Percentiles rank a stretch among this genome's conserved stretches.
phyloP scores from a whole-genome alignment of 495 filamentous ascomycete species.

The Penicillium crystallinum region DNA sequence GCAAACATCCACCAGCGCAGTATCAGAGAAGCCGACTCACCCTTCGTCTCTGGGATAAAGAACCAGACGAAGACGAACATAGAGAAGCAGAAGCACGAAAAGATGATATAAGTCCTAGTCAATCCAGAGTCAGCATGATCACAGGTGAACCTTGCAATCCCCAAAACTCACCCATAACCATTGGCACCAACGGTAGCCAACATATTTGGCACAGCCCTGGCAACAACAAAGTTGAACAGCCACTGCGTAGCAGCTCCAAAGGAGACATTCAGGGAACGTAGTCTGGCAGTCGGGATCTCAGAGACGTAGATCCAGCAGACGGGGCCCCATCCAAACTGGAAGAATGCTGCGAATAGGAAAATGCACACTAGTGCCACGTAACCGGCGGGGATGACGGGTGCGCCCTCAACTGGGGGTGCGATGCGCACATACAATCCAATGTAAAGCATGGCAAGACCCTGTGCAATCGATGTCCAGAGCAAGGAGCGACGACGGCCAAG shows the following conservation, averaged over 20 bases:
- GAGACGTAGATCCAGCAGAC: conserved; percentile 73
- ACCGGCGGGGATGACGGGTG: conserved; percentile 50
- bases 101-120: conserved; percentile 36
- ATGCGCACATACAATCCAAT: conserved; percentile 76
- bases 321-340: conserved; percentile 76
- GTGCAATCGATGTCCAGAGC: conserved; percentile 67
- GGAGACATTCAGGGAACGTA: conserved; percentile 63
- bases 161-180: conserved; percentile 50
- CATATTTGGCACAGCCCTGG: conserved; percentile 38
- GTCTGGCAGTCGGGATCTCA: conserved; percentile 66
- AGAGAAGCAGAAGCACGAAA: conserved; percentile 54
- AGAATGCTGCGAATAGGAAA: conserved; percentile 69
- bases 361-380: conserved; percentile 67
- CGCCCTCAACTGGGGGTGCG: conserved; percentile 51
- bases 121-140: conserved; percentile 27
- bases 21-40: conserved; percentile 21
- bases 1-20: not conserved
- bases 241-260: conserved; percentile 61
- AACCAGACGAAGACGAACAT: conserved; percentile 69
- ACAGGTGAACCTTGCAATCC: conserved; percentile 25
- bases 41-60: conserved; percentile 71
- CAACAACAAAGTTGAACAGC: conserved; percentile 41
- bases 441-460: conserved; percentile 69
- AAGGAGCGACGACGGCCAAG: conserved; percentile 66
- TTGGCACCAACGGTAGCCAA: conserved; percentile 51